Conservation (phyloP, 2,329 filamentous ascomycete genomes). For the Podosphaera leucotricha region DNA sequence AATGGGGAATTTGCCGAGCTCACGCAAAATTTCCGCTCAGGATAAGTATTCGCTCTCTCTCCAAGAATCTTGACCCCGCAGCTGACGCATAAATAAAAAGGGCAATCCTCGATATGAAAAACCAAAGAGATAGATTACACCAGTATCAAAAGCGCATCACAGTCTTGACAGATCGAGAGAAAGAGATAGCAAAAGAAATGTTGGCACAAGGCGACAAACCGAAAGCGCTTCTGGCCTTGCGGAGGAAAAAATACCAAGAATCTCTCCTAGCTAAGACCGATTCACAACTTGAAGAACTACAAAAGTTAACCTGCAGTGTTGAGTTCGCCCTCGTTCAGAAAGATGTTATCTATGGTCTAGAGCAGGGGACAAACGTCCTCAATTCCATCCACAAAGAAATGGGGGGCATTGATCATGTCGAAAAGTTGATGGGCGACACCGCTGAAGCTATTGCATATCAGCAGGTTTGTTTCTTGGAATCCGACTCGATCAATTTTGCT, state of each 20-base stretch:
- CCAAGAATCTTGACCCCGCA: neutral
- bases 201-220: slow-evolving; percentile 57
- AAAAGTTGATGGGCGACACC: slow-evolving; percentile 83
- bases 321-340: slow-evolving; percentile 96
- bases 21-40: slow-evolving; percentile 48
- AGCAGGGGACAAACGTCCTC: slow-evolving; percentile 75
- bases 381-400: slow-evolving; percentile 87
- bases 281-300: slow-evolving; percentile 76
- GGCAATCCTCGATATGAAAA: slow-evolving; percentile 93
- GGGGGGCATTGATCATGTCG: slow-evolving; percentile 79
- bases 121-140: slow-evolving; percentile 87
- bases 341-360: slow-evolving; percentile 76
- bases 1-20: slow-evolving; percentile 43
- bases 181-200: slow-evolving; percentile 62
- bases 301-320: slow-evolving; percentile 67
- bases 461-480: slow-evolving; percentile 29
- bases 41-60: slow-evolving; percentile 44
- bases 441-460: slow-evolving; percentile 85
- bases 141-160: slow-evolving; percentile 86
- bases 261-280: slow-evolving; percentile 74
- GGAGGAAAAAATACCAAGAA: slow-evolving; percentile 94
- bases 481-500: neutral
- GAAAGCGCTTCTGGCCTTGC: slow-evolving; percentile 64
- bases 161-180: slow-evolving; percentile 68
- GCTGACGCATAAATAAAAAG: slow-evolving; percentile 21